phyloP scores from a whole-genome alignment of 768 basidiomycete species.

The Mycena galericulata region DNA sequence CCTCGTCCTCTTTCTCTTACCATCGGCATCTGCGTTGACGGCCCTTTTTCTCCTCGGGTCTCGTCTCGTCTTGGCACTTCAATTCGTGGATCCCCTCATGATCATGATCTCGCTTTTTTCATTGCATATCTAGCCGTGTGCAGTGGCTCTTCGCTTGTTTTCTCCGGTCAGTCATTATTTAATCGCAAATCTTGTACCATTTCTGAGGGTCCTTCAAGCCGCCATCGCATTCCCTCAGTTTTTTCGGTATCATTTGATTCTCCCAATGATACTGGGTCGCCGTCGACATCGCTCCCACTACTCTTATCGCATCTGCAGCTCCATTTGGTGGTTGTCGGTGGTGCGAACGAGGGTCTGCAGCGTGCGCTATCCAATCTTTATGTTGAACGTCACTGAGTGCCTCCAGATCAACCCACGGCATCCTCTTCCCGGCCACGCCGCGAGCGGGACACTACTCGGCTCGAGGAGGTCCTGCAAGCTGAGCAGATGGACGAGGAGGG shows the following conservation, averaged over 20 bases:
- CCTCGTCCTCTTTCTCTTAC: no score
- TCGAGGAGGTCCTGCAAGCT: not conserved
- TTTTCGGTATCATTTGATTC: not conserved
- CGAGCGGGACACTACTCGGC: not conserved
- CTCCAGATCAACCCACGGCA: no score
- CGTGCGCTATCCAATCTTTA: not conserved
- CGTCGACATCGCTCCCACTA: conserved; percentile 7
- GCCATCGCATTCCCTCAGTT: not conserved
- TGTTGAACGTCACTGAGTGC: no score
- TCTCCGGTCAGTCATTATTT: no score
- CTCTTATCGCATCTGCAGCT: not conserved
- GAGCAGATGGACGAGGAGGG: not conserved
- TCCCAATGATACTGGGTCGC: not conserved
- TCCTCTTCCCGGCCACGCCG: not conserved
- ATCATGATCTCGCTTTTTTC: no score
- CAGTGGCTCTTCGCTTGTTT: no score
- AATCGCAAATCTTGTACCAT: no score
- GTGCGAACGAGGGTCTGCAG: not conserved
- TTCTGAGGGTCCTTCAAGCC: not conserved
- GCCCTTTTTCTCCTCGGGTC: no score
- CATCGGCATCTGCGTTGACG: no score
- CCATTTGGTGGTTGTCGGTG: not conserved
- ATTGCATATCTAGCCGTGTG: no score
- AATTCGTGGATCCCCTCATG: no score
- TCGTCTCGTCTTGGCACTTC: no score